Evolutionary conservation across 441 rosid species (phyloP).

Genomic region (Pelargonium myrrhifolium): DNA sequence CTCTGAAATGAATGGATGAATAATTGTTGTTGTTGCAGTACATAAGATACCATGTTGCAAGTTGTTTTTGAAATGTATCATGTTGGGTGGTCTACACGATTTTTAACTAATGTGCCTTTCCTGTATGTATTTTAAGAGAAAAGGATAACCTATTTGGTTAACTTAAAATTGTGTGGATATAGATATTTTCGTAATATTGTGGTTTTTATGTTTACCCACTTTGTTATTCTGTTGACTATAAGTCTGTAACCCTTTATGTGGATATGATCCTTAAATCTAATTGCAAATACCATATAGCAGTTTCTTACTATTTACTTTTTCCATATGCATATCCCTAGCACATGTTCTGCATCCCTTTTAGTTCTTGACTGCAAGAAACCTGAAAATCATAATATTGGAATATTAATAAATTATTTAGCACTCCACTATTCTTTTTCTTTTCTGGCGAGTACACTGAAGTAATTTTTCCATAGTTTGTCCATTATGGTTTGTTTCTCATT

Average conservation of each 20-base stretch:
- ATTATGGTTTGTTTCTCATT: neutral
- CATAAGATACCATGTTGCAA: too few species aligned
- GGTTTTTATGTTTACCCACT: neutral
- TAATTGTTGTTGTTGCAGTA: too few species aligned
- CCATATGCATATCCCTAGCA: neutral
- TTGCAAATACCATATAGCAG: neutral
- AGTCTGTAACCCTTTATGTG: neutral
- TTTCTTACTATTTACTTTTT: neutral
- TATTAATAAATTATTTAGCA: neutral
- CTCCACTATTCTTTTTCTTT: too few species aligned
- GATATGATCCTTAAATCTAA: neutral
- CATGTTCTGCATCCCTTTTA: neutral
- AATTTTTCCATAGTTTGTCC: neutral
- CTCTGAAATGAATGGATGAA: too few species aligned
- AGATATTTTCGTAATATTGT: neutral
- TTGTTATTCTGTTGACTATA: too few species aligned
- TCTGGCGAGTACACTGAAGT: neutral
- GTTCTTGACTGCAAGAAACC: neutral
- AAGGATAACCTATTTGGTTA: neutral
- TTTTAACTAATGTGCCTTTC: too few species aligned
- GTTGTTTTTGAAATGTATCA: too few species aligned
- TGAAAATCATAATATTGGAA: neutral
- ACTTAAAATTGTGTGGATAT: neutral
- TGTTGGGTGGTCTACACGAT: too few species aligned
- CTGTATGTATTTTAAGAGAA: neutral